A percentile compares a stretch with the other conserved stretches of the same genome.
These are phyloP conservation scores for Kodamaea kaohsiungensis DNA, from an alignment of 805 yeast genomes.

Conservation along the genomic window DNA sequence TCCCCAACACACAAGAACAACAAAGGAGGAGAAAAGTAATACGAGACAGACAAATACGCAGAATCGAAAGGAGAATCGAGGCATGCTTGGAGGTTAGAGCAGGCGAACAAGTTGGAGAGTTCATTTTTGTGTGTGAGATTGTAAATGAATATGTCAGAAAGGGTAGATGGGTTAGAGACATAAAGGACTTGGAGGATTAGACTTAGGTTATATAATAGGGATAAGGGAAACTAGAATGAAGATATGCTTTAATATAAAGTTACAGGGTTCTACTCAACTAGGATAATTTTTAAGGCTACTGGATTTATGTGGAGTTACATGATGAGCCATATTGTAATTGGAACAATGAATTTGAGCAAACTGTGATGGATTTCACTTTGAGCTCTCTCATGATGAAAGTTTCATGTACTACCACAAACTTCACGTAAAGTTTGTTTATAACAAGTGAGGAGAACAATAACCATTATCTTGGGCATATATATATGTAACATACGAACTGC, in stretches of 20 bases:
- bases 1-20: slow-evolving; percentile 36
- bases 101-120: slow-evolving; percentile 27
- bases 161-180: slow-evolving; percentile 7
- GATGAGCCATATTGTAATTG: too few species aligned
- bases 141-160: slow-evolving; percentile 28
- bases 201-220: too few species aligned
- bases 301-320: too few species aligned
- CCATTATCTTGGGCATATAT: not conserved
- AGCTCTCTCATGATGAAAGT: not conserved
- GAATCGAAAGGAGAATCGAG: slow-evolving; percentile 29
- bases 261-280: too few species aligned
- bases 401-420: not conserved
- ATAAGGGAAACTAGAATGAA: too few species aligned
- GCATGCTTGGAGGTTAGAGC: slow-evolving; percentile 23
- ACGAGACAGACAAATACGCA: slow-evolving; percentile 23
- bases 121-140: slow-evolving; percentile 31
- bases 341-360: not conserved
- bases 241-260: too few species aligned
- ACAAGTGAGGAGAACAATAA: not conserved
- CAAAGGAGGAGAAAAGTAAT: slow-evolving; percentile 20
- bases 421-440: too few species aligned
- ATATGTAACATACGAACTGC: not conserved
- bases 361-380: too few species aligned
- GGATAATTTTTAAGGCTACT: too few species aligned
- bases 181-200: too few species aligned